Evolutionary conservation across 345 rosid species (phyloP), one percentile per base, ranked within the genome.

Genomic region (Cardiospermum halicacabum): DNA sequence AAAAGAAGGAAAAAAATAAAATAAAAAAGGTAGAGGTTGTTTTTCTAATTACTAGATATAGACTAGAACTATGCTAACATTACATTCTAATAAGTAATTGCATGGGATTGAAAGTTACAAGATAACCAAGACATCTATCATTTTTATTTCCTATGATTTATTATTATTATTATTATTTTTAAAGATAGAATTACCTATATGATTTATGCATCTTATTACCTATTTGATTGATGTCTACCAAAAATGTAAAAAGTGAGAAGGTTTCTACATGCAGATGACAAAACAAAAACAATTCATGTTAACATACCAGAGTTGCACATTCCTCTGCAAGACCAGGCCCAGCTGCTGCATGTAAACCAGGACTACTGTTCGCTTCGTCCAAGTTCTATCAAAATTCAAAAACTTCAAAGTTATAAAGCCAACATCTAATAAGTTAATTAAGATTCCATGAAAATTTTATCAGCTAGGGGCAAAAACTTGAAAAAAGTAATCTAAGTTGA

Each of bases 291-390:
- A 58, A 54, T 32, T 26, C 5, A 51, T 59, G 68, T 15, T 53
- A 25, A 3, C 24, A 61, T 81, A 91, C 99, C 96, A 91, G 67
- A 11, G 88, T 77, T 58, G 92, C 83, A 54, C 97, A 94, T 71
- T 94, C 97, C 76, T 94, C 99, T 36, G 89, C 91, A 66, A 94
- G 97, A 69, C 89, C 89, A 72, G 96, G 87, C 62, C 99, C 99
- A 80, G 99, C 97, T 64, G 97, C 92, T 2, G 82, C 91, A 73
- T 90, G 96, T 78, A 94, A 80, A 82, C 99, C 99, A 68, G 85
- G 87, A 67, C 95, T 91, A 66, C 99, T 89, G 53, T 91, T 95
- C 53, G 84, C 91, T 69, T 89, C 97, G 63, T 90, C 99, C 61
- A 94, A 77, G 69, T 83, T 91, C 99, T 94, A 77, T 68, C 69